Evolutionary conservation across 768 basidiomycete species (phyloP), one percentile per base, ranked within the genome.

Genomic region (Pleurotus salmoneostramineus): DNA sequence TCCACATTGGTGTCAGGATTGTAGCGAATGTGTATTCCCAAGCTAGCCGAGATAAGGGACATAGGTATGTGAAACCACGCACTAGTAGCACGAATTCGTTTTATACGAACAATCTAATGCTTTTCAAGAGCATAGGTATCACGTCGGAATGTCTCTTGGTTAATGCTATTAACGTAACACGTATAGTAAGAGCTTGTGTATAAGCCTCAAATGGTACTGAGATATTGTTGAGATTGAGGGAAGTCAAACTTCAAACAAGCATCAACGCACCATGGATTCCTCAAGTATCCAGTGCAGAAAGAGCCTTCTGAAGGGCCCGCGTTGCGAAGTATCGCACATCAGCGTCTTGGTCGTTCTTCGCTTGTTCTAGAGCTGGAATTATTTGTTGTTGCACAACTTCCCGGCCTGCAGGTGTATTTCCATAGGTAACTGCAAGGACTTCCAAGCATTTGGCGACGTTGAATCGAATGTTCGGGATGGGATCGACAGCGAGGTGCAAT

Each of bases 401-500:
- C 52, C 77, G 82, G 5, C 96, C 97, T 56, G 92, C 89, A 0
- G 81, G 67, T 5, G 77, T 74, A 50, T 72, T 71, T 15, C 82
- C 85, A 62, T 91, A 87, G 0, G 89, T 82, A 12, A 75, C 76
- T 1, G 92, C 92, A 64, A 98, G 81, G 11, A 93, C 85, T 75
- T 98, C 96, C 64, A 98, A 77, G 31, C 91, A 88, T 72, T 98
- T 98, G 27, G 95, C 91, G 32, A 98, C 95, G 70, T 98, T 98
- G 81, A 99, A 99, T 37, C 97, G 92, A 71, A 99, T 98, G 73
- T 99, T 99, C 56, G 97, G 97, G 68, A 99, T 98, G 8, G 92
- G 86, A 69, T 99, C 97, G 52, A 80, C 78, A 12, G 91, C 87
- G 46, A 99, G 84, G 58, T 86, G 81, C 58, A 96, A 74, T 50